Evolutionary conservation across 139 green algal species (phyloP).

Genomic region (Chlamydomonas incerta): DNA sequence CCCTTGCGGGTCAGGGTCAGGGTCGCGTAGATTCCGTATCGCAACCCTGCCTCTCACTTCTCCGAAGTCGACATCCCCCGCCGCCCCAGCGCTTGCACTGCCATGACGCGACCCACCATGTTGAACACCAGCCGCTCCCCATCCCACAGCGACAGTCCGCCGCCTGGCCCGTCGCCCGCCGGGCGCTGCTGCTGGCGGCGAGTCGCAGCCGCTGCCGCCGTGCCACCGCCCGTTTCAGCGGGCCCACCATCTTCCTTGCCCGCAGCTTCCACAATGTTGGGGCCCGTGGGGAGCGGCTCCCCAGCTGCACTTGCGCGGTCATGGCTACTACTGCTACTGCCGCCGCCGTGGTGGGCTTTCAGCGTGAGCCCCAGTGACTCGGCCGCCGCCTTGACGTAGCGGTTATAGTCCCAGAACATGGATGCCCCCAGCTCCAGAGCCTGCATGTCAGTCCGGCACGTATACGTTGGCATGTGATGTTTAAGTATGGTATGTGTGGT

Average conservation of each 20-base stretch:
- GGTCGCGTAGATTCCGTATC: too few relatives aligned
- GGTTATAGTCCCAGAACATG: constrained; percentile 61
- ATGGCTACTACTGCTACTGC: neutral
- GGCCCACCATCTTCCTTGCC: too few relatives aligned
- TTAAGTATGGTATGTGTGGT: too few relatives aligned
- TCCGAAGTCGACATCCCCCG: too few relatives aligned
- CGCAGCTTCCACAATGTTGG: too few relatives aligned
- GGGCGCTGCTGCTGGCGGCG: neutral
- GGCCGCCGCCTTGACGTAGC: constrained; percentile 36
- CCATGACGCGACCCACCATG: neutral
- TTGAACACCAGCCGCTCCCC: neutral
- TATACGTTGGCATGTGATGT: too few relatives aligned
- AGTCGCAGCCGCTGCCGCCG: neutral
- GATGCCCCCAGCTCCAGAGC: constrained; percentile 60
- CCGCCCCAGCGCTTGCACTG: too few relatives aligned
- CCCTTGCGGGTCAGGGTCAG: too few relatives aligned
- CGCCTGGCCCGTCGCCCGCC: neutral
- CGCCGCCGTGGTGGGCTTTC: neutral
- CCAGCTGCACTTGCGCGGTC: too few relatives aligned
- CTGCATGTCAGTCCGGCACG: too few relatives aligned
- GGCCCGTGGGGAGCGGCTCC: too few relatives aligned
- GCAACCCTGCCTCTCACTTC: too few relatives aligned
- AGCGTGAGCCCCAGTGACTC: constrained; percentile 1
- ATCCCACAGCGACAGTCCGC: neutral
- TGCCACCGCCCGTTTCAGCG: constrained; percentile 22